These are phyloP conservation scores for Candida oleophila DNA, from an alignment of 805 yeast genomes.

Conservation along the genomic window DNA sequence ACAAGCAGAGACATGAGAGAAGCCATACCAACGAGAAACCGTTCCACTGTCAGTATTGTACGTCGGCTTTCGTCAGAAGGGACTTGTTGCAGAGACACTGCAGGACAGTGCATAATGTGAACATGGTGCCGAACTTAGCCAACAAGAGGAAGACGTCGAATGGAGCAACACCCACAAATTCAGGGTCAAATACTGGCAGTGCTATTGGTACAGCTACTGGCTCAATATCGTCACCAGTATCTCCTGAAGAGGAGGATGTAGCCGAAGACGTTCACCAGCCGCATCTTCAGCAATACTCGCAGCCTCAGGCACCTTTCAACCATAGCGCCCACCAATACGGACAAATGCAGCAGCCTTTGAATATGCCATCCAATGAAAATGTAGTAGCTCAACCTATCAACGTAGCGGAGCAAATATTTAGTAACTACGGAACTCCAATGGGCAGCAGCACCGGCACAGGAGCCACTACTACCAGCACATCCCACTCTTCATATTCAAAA, in stretches of 20 bases:
- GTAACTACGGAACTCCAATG: not conserved
- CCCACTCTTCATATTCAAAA: not conserved
- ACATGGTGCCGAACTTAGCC: conserved; percentile 8
- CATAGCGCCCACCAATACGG: no score
- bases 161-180: not conserved
- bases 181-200: not conserved
- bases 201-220: no score
- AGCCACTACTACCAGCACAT: not conserved
- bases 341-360: no score
- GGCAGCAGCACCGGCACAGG: not conserved
- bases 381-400: conserved; percentile 13
- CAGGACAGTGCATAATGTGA: conserved; percentile 65
- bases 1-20: conserved; percentile 73
- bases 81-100: conserved; percentile 76
- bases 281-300: not conserved
- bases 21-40: conserved; percentile 82
- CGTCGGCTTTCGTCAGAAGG: conserved; percentile 72
- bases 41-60: conserved; percentile 68
- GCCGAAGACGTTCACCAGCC: not conserved
- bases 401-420: not conserved
- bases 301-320: conserved; percentile 2
- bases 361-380: no score
- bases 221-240: conserved; percentile 3
- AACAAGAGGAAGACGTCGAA: conserved; percentile 2
- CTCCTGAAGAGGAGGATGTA: conserved; percentile 3